These are phyloP conservation scores for Leptodermis oblonga DNA, from an alignment of 257 asterid genomes.

Conservation along the genomic window DNA sequence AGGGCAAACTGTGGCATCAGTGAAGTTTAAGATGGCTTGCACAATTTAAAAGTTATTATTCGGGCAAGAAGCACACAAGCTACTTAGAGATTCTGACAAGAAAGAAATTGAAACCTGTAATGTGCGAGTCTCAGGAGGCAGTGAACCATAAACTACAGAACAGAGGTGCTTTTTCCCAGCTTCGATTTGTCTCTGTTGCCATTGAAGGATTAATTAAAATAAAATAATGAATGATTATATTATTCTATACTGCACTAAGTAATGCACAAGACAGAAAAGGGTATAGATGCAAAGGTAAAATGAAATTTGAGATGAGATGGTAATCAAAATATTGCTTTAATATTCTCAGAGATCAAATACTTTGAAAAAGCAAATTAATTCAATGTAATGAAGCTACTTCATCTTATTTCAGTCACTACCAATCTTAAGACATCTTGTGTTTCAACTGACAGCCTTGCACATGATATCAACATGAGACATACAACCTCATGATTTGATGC, in stretches of 20 bases:
- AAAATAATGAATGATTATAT: not conserved
- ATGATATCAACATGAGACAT: not conserved
- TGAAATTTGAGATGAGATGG: not conserved
- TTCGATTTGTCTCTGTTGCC: slow-evolving; percentile 70
- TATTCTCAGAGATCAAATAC: not conserved
- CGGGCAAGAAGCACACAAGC: slow-evolving; percentile 2
- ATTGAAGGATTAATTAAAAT: slow-evolving; percentile 10
- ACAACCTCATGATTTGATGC: not conserved
- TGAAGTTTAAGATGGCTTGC: not conserved
- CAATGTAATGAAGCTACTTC: not conserved
- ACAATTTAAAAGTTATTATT: not conserved
- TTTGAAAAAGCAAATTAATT: not conserved
- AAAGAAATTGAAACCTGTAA: slow-evolving; percentile 63
- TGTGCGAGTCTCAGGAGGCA: slow-evolving; percentile 94
- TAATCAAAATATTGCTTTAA: not conserved
- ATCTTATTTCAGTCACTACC: not conserved
- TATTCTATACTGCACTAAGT: not conserved
- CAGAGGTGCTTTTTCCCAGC: slow-evolving; percentile 64
- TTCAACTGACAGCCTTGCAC: not conserved
- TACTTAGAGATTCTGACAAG: slow-evolving; percentile 19
- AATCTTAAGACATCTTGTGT: not conserved
- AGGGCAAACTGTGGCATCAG: not conserved
- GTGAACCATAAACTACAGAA: slow-evolving; percentile 96
- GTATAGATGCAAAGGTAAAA: not conserved
- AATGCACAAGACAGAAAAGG: slow-evolving; percentile 16